A percentile compares a stretch with the other conserved stretches of the same genome.
Conservation (phyloP, 176 grass and related monocot genomes). For the Elaeis guineensis region DNA sequence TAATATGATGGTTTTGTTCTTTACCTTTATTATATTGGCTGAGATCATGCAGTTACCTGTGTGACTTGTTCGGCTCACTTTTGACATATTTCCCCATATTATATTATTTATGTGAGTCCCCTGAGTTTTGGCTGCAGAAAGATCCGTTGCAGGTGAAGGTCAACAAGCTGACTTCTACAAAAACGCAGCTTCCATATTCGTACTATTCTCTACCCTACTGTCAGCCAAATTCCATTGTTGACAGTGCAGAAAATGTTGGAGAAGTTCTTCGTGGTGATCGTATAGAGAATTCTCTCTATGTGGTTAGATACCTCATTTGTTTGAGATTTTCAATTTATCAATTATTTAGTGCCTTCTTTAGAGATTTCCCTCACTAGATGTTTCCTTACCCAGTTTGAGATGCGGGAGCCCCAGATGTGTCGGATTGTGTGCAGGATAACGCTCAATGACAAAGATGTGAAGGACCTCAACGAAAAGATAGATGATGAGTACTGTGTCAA, state of each 20-base stretch:
- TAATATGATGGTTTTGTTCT: too few relatives aligned
- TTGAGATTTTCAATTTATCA: conserved; percentile 7
- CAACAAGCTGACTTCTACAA: conserved; percentile 85
- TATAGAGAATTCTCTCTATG: conserved; percentile 79
- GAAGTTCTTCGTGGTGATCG: conserved; percentile 89
- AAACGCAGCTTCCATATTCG: conserved; percentile 85
- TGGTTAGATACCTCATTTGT: conserved; percentile 29
- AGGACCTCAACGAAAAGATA: conserved; percentile 81
- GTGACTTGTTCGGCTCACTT: too few relatives aligned
- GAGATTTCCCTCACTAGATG: too few relatives aligned
- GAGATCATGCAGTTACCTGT: too few relatives aligned
- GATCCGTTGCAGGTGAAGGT: conserved; percentile 60
- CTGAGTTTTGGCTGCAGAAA: conserved; percentile 36
- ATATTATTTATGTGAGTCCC: too few relatives aligned
- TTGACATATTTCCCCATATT: too few relatives aligned
- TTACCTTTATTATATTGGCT: too few relatives aligned
- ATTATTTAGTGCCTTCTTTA: conserved; percentile 16
- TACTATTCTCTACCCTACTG: conserved; percentile 91
- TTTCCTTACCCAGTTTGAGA: conserved; percentile 48
- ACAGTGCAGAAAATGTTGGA: conserved; percentile 82
- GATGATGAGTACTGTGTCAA: conserved; percentile 86
- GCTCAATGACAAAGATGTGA: conserved; percentile 56
- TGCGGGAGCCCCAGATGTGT: conserved; percentile 76
- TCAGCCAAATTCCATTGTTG: conserved; percentile 52
- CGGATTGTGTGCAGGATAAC: conserved; percentile 72